Conservation (phyloP, 2,329 filamentous ascomycete genomes). For the Pseudonectria foliicola region DNA sequence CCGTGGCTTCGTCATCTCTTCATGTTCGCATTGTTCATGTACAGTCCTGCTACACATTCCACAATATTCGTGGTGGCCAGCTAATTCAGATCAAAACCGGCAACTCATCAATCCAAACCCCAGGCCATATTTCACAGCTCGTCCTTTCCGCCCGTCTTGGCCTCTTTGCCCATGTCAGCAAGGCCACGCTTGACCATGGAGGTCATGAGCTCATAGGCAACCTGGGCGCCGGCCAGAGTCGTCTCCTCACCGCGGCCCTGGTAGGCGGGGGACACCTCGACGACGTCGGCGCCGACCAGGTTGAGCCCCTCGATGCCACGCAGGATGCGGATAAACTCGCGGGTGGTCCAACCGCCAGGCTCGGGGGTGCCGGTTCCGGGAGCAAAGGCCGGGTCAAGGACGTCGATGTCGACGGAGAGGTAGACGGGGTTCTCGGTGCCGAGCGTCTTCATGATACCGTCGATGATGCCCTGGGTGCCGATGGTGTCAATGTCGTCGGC, state of each 20-base stretch:
- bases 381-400: conserved; percentile 60
- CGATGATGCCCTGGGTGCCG: conserved; percentile 62
- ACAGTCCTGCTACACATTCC: too few relatives aligned
- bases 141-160: conserved; percentile 24
- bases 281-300: conserved; percentile 81
- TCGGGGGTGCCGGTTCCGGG: conserved; percentile 85
- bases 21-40: too few relatives aligned
- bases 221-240: conserved; percentile 73
- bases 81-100: background rate
- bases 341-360: conserved; percentile 83
- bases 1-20: too few relatives aligned
- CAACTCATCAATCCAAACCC: background rate
- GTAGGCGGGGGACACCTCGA: conserved; percentile 78
- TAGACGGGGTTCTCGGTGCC: conserved; percentile 76
- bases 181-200: conserved; percentile 56
- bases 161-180: conserved; percentile 30
- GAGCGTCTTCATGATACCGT: conserved; percentile 62
- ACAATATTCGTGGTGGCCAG: too few relatives aligned
- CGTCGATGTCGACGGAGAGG: conserved; percentile 75
- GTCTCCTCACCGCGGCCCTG: conserved; percentile 76
- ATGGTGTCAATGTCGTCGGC: conserved; percentile 84
- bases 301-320: conserved; percentile 77
- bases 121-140: conserved; percentile 27
- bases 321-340: conserved; percentile 78
- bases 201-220: conserved; percentile 79